A percentile compares a stretch with the other conserved stretches of the same genome.
These are phyloP conservation scores for Tympanopsis confertula DNA, from an alignment of 2,329 filamentous ascomycete genomes.

Conservation along the genomic window DNA sequence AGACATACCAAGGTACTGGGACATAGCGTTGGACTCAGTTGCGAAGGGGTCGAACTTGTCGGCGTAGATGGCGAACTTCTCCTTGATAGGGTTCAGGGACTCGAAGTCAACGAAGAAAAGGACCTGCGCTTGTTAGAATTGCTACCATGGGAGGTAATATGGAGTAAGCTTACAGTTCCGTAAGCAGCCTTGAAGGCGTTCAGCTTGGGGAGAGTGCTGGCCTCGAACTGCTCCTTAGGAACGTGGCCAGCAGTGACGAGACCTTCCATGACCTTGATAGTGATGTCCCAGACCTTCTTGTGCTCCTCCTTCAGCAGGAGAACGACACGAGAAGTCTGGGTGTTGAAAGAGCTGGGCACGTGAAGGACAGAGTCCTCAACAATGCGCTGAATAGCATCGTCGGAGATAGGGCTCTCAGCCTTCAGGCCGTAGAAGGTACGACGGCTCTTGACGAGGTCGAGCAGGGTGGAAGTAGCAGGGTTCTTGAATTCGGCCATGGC, in stretches of 20 bases:
- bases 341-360: conserved; percentile 57
- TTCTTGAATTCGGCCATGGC: not conserved
- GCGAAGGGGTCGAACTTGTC: conserved; percentile 51
- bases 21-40: conserved; percentile 55
- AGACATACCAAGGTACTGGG: conserved; percentile 32
- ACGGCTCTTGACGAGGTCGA: conserved; percentile 13
- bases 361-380: conserved; percentile 33
- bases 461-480: not conserved
- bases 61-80: conserved; percentile 43
- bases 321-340: conserved; percentile 50
- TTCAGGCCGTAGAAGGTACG: conserved; percentile 37
- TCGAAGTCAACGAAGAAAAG: conserved; percentile 57
- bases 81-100: conserved; percentile 37
- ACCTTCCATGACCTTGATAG: conserved; percentile 38
- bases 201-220: conserved; percentile 6
- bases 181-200: conserved; percentile 38
- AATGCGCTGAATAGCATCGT: conserved; percentile 34
- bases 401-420: conserved; percentile 30
- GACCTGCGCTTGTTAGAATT: conserved; percentile 23
- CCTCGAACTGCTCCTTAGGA: conserved; percentile 24
- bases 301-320: conserved; percentile 54
- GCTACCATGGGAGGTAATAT: not conserved
- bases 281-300: conserved; percentile 53
- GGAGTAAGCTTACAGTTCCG: conserved; percentile 41
- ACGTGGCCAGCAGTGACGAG: conserved; percentile 20